These are phyloP conservation scores for Guadua angustifolia DNA, from an alignment of 176 grass and related monocot species.

Conservation along the genomic window DNA sequence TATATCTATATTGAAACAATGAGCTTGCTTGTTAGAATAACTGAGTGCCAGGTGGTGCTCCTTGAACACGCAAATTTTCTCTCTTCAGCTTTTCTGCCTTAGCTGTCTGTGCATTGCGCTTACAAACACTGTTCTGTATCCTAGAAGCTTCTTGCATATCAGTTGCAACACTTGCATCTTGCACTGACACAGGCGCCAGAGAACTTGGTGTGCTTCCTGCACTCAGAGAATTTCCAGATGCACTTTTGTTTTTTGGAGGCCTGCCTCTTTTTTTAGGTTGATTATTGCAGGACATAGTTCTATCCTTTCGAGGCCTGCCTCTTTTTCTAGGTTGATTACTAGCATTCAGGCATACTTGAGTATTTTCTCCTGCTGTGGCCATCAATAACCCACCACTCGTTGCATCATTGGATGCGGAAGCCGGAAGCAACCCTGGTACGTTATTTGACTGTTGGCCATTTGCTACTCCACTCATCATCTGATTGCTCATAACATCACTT, in stretches of 20 bases:
- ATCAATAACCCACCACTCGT: conserved; percentile 6
- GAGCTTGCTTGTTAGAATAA: conserved; percentile 49
- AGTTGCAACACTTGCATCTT: conserved; percentile 6
- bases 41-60: conserved; percentile 32
- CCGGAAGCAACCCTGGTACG: conserved; percentile 3
- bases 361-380: conserved; percentile 30
- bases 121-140: conserved; percentile 31
- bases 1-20: conserved; percentile 37
- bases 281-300: not conserved
- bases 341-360: conserved; percentile 23
- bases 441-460: conserved; percentile 33
- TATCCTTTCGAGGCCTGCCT: conserved; percentile 54
- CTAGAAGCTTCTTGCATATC: conserved; percentile 29
- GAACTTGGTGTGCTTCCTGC: conserved; percentile 2
- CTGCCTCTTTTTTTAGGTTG: conserved; percentile 61
- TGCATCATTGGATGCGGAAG: conserved; percentile 27
- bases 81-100: conserved; percentile 75
- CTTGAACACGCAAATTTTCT: conserved; percentile 44
- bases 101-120: conserved; percentile 45
- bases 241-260: conserved; percentile 45
- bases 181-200: conserved; percentile 34
- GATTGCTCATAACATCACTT: conserved; percentile 29
- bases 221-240: conserved; percentile 33
- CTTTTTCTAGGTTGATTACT: conserved; percentile 55
- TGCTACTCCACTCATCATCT: conserved; percentile 20